phyloP scores from a whole-genome alignment of 345 rosid genomes.

The Lepidium sativum region DNA sequence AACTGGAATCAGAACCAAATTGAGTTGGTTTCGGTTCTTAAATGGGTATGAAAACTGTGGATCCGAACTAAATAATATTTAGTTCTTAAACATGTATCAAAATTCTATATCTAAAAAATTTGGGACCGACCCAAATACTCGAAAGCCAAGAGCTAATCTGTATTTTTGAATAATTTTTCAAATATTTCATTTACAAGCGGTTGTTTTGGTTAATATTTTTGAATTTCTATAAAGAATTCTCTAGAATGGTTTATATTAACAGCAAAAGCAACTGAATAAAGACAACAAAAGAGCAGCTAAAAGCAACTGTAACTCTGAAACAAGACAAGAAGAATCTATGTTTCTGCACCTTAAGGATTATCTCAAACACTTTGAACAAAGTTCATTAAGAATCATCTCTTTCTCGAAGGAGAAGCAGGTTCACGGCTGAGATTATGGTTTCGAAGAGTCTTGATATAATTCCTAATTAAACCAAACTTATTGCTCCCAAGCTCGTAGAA shows the following conservation, averaged over 20 bases:
- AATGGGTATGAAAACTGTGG: too few relatives aligned
- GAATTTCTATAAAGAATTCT: not conserved
- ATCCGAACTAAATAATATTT: too few relatives aligned
- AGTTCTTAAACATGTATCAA: too few relatives aligned
- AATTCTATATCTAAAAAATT: too few relatives aligned
- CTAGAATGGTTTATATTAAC: not conserved
- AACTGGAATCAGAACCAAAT: too few relatives aligned
- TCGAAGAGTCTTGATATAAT: constrained; percentile 61
- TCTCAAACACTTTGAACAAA: not conserved
- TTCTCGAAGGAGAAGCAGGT: constrained; percentile 48
- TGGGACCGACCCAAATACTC: too few relatives aligned
- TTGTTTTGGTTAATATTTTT: not conserved
- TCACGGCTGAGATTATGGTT: constrained; percentile 88
- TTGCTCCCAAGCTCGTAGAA: constrained; percentile 74
- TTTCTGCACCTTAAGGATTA: not conserved
- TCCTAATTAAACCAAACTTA: constrained; percentile 73
- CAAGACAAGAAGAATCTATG: not conserved
- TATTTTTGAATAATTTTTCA: too few relatives aligned
- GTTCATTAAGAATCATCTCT: constrained; percentile 14
- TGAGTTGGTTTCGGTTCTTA: too few relatives aligned
- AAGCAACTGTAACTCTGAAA: not conserved
- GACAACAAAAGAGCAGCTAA: not conserved
- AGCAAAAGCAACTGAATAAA: not conserved
- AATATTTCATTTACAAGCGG: not conserved
- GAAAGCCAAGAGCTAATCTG: too few relatives aligned